Conservation (phyloP, 306 rosid genomes). For the Ochetophila trinervis region DNA sequence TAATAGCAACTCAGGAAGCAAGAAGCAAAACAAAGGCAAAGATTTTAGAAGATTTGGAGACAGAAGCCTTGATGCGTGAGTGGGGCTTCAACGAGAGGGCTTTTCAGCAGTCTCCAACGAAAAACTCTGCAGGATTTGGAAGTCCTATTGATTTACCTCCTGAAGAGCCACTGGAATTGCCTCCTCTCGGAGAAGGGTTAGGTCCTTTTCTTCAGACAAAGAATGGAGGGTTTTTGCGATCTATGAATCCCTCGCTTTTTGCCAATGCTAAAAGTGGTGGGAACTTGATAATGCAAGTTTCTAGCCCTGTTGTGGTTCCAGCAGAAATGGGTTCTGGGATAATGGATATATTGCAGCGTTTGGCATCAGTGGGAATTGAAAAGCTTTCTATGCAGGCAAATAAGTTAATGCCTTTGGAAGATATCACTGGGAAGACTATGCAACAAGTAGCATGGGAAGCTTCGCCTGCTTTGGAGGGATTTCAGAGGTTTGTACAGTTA, state of each 20-base stretch:
- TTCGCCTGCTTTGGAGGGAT: constrained; percentile 47
- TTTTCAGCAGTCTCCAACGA: constrained; percentile 76
- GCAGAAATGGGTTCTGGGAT: constrained; percentile 93
- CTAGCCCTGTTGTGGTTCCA: constrained; percentile 83
- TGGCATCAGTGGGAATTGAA: constrained; percentile 85
- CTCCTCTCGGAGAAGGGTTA: constrained; percentile 76
- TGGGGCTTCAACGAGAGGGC: constrained; percentile 82
- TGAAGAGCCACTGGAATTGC: constrained; percentile 53
- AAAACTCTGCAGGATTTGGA: constrained; percentile 52
- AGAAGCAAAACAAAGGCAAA: constrained; percentile 57
- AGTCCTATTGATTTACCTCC: constrained; percentile 55
- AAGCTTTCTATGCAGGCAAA: constrained; percentile 92
- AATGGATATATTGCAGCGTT: constrained; percentile 65
- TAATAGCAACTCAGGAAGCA: constrained; percentile 36
- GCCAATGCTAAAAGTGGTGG: constrained; percentile 57
- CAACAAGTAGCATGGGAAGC: constrained; percentile 91
- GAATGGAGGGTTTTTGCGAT: constrained; percentile 76
- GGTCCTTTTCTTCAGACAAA: constrained; percentile 79
- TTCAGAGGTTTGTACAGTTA: constrained; percentile 49
- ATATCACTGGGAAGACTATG: constrained; percentile 87
- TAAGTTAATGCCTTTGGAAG: constrained; percentile 87
- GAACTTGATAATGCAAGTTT: constrained; percentile 82
- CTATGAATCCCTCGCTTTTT: constrained; percentile 80
- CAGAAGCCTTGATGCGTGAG: constrained; percentile 77
- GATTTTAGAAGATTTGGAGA: constrained; percentile 74